phyloP scores from a whole-genome alignment of 306 rosid species.

The Prunus salicina region DNA sequence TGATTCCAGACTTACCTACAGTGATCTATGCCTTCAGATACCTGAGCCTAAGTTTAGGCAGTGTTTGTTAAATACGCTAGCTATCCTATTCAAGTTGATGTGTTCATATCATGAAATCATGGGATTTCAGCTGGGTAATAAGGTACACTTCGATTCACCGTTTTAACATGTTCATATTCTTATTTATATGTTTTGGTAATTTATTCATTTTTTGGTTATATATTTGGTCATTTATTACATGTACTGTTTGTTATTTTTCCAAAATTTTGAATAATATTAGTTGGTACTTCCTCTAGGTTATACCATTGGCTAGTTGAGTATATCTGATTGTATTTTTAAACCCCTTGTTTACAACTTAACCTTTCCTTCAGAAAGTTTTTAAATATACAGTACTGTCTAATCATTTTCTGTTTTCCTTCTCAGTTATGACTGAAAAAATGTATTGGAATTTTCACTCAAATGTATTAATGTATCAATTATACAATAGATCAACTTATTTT shows the following conservation, averaged over 20 bases:
- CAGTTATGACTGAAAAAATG: background rate
- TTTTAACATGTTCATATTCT: conserved; percentile 1
- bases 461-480: background rate
- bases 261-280: background rate
- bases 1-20: conserved; percentile 88
- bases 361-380: background rate
- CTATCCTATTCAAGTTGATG: conserved; percentile 76
- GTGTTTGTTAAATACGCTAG: conserved; percentile 76
- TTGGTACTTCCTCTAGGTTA: background rate
- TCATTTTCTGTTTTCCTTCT: background rate
- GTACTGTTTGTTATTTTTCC: background rate
- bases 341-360: background rate
- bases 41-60: conserved; percentile 91
- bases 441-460: background rate
- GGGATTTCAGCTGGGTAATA: conserved; percentile 68
- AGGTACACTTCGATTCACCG: conserved; percentile 52
- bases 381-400: background rate
- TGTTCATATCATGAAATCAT: conserved; percentile 88
- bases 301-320: background rate
- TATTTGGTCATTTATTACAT: background rate
- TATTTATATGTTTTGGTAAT: conserved; percentile 5
- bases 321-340: background rate
- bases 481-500: background rate
- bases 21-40: conserved; percentile 88
- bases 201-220: background rate